Percentiles rank a stretch among this genome's conserved stretches.
These are phyloP conservation scores for Pyronema omphalodes DNA, from an alignment of 495 filamentous ascomycete species.

Conservation along the genomic window DNA sequence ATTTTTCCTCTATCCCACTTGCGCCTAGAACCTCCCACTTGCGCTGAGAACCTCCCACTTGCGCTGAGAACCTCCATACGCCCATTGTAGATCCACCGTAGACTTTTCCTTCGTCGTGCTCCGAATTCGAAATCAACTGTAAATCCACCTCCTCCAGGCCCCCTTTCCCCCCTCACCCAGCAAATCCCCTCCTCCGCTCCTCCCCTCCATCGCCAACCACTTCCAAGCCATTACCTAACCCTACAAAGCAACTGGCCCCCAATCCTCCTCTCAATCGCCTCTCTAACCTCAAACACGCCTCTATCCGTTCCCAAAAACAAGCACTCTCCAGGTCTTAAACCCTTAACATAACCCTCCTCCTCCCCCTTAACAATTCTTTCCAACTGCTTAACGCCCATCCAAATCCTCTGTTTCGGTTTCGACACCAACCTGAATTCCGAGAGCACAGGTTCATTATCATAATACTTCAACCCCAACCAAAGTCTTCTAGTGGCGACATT, in stretches of 20 bases:
- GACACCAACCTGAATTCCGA: slow-evolving; percentile 48
- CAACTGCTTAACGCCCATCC: slow-evolving; percentile 41
- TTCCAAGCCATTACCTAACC: slow-evolving; percentile 27
- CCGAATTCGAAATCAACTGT: too few relatives aligned
- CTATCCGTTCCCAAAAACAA: slow-evolving; percentile 61
- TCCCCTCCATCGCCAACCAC: slow-evolving; percentile 22
- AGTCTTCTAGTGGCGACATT: slow-evolving; percentile 63
- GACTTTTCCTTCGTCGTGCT: too few relatives aligned
- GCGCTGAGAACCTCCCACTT: too few relatives aligned
- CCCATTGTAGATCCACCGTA: too few relatives aligned
- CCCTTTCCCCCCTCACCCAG: too few relatives aligned
- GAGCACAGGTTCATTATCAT: slow-evolving; percentile 69
- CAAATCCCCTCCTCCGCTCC: not conserved
- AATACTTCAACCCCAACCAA: slow-evolving; percentile 92
- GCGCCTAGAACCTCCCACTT: too few relatives aligned
- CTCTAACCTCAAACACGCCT: slow-evolving; percentile 69
- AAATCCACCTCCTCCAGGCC: too few relatives aligned
- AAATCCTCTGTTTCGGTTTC: slow-evolving; percentile 58
- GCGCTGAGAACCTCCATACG: too few relatives aligned
- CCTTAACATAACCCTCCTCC: slow-evolving; percentile 43
- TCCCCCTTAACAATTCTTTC: slow-evolving; percentile 47
- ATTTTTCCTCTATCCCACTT: too few relatives aligned
- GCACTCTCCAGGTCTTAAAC: slow-evolving; percentile 64
- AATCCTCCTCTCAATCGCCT: slow-evolving; percentile 67
- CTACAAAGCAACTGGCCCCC: slow-evolving; percentile 73